phyloP scores from a whole-genome alignment of 2,329 filamentous ascomycete species.

The Claviceps pazoutovae region DNA sequence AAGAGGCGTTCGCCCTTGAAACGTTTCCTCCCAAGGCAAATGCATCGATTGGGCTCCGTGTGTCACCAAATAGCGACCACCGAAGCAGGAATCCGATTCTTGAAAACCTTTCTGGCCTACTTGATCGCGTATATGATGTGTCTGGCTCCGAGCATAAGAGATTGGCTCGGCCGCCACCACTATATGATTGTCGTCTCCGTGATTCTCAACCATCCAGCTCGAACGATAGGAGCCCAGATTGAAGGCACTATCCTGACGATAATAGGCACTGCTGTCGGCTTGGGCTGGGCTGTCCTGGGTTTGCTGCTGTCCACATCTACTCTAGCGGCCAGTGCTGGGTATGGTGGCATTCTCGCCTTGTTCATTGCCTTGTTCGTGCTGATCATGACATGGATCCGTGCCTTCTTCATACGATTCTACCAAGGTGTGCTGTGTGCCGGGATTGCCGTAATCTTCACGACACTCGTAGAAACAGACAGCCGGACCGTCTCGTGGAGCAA shows the following conservation, averaged over 20 bases:
- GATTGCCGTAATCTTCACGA: constrained; percentile 39
- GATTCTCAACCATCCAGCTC: constrained; percentile 43
- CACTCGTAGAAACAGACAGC: constrained; percentile 33
- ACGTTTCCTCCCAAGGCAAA: constrained; percentile 33
- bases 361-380: constrained; percentile 41
- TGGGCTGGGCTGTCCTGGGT: constrained; percentile 41
- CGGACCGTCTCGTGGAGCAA: constrained; percentile 33
- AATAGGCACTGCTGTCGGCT: constrained; percentile 36
- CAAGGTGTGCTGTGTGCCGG: constrained; percentile 41
- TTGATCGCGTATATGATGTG: constrained; percentile 42
- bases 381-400: constrained; percentile 36
- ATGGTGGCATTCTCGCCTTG: constrained; percentile 38
- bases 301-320: constrained; percentile 40
- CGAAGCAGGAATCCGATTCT: constrained; percentile 34
- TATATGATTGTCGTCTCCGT: constrained; percentile 43
- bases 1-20: constrained; percentile 31
- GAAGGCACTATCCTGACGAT: constrained; percentile 40
- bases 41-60: constrained; percentile 29
- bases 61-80: constrained; percentile 29
- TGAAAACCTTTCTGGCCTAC: constrained; percentile 42
- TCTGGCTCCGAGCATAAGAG: constrained; percentile 31
- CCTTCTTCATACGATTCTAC: constrained; percentile 41
- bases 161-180: constrained; percentile 38
- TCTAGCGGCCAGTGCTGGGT: constrained; percentile 25
- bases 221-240: constrained; percentile 41